These are phyloP conservation scores for Croton setiger DNA, from an alignment of 441 rosid species.

Conservation along the genomic window DNA sequence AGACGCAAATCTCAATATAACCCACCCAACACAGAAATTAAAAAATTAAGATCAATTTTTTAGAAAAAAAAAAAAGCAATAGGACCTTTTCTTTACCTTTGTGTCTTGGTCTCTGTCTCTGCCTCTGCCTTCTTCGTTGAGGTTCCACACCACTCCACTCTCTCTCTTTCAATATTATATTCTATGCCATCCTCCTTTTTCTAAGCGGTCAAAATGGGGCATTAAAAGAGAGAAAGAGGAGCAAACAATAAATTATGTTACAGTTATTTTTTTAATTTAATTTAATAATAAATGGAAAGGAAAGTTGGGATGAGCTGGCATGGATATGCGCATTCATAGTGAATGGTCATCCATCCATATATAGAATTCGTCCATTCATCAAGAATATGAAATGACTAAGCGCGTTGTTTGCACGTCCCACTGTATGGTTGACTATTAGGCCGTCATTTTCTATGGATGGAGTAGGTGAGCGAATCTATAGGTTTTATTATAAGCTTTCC, in stretches of 20 bases:
- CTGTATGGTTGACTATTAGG: neutral
- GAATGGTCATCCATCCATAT: conserved; percentile 37
- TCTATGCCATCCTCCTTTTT: conserved; percentile 22
- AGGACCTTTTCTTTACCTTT: neutral
- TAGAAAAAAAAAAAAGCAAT: neutral
- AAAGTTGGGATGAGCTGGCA: conserved; percentile 17
- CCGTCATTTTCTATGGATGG: neutral
- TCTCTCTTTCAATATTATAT: no score
- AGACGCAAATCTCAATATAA: conserved; percentile 4
- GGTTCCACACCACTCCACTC: neutral
- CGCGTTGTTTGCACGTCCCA: neutral
- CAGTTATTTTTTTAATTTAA: no score
- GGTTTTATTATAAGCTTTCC: neutral
- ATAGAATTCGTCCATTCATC: no score
- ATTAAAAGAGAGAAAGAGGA: conserved; percentile 13
- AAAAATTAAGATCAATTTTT: neutral
- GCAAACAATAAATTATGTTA: no score
- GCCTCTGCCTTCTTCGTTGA: conserved; percentile 4
- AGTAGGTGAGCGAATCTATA: neutral
- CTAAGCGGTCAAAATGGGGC: conserved; percentile 40
- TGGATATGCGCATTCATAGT: conserved; percentile 25
- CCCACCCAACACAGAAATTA: conserved; percentile 11
- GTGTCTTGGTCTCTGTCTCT: conserved; percentile 3
- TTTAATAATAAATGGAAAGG: neutral
- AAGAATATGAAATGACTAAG: neutral